Evolutionary conservation across 1,139 yeast genomes (phyloP), one percentile per base, ranked within the genome.

Genomic region (Kurtzmaniella natalensis): DNA sequence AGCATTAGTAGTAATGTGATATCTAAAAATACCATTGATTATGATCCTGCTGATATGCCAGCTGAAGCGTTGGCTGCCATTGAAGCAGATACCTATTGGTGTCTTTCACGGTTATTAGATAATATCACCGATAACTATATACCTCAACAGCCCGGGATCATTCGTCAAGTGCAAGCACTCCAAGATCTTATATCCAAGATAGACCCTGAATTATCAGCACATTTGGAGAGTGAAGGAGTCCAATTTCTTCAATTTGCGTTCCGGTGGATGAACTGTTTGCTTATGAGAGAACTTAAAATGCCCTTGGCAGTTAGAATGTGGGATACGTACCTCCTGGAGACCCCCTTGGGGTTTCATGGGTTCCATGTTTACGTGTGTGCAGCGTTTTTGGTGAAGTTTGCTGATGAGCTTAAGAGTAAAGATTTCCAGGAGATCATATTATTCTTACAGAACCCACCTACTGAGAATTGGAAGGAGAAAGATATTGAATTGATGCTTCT

Each of bases 361-460:
- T 92, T 94, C 59, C 99, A 92, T 55, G 88, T 92, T 7, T 92
- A 92, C 53, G 98, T 92, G 3, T 92, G 99, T 62, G 96, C 97
- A n/a, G 97, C 98, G 9, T 92, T 92, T 51, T 64, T 92, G 47
- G 83, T 89, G 37, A 83, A 86, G 51, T 92, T 95, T 78, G 77
- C 94, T 38, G 76, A 71, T 33, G 81, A 80, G 39, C 64, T 92
- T 42, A 78, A 82, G 55, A 69, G 70, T n/a, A 85, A 82, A 86
- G 98, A 92, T 46, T 92, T 92, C 55, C 97, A 92, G 56, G 97
- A 87, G 43, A 85, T 88, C 25, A 78, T 92, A 59, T 81, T 94
- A 58, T 89, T 87, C 51, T 64, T 92, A 34, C 98, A 92, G 55
- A 79, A 79, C 29, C 81, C 94, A 10, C 97, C 97, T 13, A 92